Evolutionary conservation across 2,329 filamentous ascomycete genomes (phyloP).

Genomic region (Ophiostoma populinum): DNA sequence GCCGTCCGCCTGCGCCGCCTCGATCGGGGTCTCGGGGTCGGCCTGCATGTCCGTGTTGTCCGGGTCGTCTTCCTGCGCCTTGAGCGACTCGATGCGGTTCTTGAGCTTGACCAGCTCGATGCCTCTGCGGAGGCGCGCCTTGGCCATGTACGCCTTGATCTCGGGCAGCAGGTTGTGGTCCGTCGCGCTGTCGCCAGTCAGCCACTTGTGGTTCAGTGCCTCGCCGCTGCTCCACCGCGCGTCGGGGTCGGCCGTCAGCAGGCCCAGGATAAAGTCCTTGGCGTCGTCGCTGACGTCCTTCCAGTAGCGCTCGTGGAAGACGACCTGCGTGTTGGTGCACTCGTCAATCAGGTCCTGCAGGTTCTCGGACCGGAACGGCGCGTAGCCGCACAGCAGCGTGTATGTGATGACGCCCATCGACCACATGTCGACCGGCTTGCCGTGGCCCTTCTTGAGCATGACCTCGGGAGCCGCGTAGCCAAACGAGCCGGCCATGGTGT

Average conservation of each 20-base stretch:
- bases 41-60: slow-evolving; percentile 59
- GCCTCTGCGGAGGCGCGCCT: slow-evolving; percentile 76
- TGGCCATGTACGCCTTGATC: slow-evolving; percentile 85
- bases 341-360: slow-evolving; percentile 87
- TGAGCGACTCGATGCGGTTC: slow-evolving; percentile 88
- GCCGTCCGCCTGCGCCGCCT: neutral
- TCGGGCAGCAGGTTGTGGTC: slow-evolving; percentile 96
- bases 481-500: slow-evolving; percentile 96
- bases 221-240: slow-evolving; percentile 63
- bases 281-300: slow-evolving; percentile 90
- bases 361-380: slow-evolving; percentile 90
- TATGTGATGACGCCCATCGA: slow-evolving; percentile 98
- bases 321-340: slow-evolving; percentile 64
- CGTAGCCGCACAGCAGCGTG: slow-evolving; percentile 93
- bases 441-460: slow-evolving; percentile 94
- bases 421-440: slow-evolving; percentile 99
- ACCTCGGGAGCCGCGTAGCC: slow-evolving; percentile 96
- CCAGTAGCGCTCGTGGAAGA: slow-evolving; percentile 98
- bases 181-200: slow-evolving; percentile 77
- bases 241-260: slow-evolving; percentile 64
- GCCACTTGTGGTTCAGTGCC: slow-evolving; percentile 71
- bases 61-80: slow-evolving; percentile 73
- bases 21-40: slow-evolving; percentile 34
- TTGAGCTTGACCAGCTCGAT: slow-evolving; percentile 93
- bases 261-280: slow-evolving; percentile 76